These are phyloP conservation scores for Verticillium tricorpus DNA, from an alignment of 2,329 filamentous ascomycete species.

Conservation along the genomic window DNA sequence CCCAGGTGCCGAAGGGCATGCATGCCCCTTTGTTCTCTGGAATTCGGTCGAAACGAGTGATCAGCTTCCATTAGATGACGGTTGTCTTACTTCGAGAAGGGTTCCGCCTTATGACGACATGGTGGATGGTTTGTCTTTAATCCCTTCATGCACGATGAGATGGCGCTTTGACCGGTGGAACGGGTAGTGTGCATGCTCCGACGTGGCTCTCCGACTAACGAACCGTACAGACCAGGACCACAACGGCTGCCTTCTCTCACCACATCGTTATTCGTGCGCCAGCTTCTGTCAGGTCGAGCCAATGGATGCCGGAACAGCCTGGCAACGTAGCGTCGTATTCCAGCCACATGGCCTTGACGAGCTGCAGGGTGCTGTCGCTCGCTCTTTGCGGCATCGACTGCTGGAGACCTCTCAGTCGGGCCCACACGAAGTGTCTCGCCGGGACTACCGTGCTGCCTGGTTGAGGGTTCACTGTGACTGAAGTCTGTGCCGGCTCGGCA, in stretches of 20 bases:
- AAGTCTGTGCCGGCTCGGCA: background rate
- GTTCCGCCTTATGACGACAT: background rate
- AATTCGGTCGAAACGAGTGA: background rate
- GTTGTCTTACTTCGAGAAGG: background rate
- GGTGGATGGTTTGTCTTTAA: background rate
- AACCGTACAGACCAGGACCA: no score
- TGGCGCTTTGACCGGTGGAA: background rate
- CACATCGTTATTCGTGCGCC: background rate
- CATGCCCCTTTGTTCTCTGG: background rate
- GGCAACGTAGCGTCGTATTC: background rate
- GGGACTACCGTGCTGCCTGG: background rate
- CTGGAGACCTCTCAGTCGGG: background rate
- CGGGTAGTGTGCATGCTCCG: background rate
- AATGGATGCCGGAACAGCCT: background rate
- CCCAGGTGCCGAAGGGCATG: background rate
- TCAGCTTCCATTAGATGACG: background rate
- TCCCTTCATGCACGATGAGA: background rate
- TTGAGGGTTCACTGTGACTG: background rate
- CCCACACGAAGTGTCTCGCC: background rate
- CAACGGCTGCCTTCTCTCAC: background rate
- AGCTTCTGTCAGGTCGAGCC: background rate
- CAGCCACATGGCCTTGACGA: background rate
- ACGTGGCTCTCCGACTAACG: no score
- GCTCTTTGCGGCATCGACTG: background rate
- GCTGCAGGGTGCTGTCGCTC: background rate